Conservation (phyloP, 495 filamentous ascomycete genomes). For the Penicillium cataractarum region DNA sequence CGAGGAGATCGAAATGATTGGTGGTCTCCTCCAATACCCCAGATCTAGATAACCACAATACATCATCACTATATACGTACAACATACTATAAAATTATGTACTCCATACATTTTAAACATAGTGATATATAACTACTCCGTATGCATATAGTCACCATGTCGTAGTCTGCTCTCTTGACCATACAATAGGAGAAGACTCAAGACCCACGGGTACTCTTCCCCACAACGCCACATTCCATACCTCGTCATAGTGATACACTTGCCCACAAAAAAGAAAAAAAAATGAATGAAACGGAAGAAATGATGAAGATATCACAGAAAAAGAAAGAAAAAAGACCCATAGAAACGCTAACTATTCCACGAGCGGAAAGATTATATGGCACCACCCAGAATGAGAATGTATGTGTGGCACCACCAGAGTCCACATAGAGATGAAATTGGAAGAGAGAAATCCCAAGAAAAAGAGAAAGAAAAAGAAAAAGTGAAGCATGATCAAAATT, state of each 20-base stretch:
- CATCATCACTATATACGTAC: too few relatives aligned
- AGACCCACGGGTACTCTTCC: neutral
- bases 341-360: too few relatives aligned
- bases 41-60: too few relatives aligned
- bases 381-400: neutral
- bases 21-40: too few relatives aligned
- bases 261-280: neutral
- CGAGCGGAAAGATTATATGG: neutral
- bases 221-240: neutral
- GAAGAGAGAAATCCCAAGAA: neutral
- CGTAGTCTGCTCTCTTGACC: neutral
- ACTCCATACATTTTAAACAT: neutral
- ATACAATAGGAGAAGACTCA: neutral
- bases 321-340: neutral
- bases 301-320: neutral
- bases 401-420: neutral
- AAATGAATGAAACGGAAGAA: neutral
- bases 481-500: neutral
- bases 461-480: conserved; percentile 4
- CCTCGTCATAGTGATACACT: neutral
- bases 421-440: neutral
- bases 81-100: neutral
- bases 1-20: neutral
- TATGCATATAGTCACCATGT: conserved; percentile 1
- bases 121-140: neutral